phyloP scores from a whole-genome alignment of 2,329 filamentous ascomycete genomes.

The Shiraia bambusicola region DNA sequence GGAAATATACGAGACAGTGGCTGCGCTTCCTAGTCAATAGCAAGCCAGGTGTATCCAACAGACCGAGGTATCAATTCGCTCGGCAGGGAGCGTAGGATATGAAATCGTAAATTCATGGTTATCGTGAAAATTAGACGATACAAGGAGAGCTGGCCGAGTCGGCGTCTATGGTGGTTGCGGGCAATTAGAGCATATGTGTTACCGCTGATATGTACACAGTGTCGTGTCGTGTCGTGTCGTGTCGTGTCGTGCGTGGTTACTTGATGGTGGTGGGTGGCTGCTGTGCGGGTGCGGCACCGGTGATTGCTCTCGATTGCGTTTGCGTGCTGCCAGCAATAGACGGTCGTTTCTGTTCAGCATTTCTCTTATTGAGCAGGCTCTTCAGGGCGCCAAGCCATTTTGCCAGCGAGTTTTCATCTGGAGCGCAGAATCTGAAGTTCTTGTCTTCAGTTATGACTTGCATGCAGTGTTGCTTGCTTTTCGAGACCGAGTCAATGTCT shows the following conservation, averaged over 20 bases:
- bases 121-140: constrained; percentile 2
- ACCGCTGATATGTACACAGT: constrained; percentile 9
- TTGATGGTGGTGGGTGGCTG: constrained; percentile 11
- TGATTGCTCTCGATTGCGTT: constrained; percentile 6
- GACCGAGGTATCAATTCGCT: constrained; percentile 7
- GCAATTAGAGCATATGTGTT: constrained; percentile 1
- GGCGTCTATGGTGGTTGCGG: not conserved
- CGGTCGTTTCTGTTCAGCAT: constrained; percentile 44
- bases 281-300: constrained; percentile 4
- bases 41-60: constrained; percentile 3
- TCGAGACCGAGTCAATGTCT: constrained; percentile 85
- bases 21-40: constrained; percentile 5
- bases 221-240: too few relatives aligned
- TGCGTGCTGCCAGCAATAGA: constrained; percentile 15
- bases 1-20: constrained; percentile 1
- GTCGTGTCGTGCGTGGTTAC: constrained; percentile 1
- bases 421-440: constrained; percentile 57
- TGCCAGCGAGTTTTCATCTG: constrained; percentile 78
- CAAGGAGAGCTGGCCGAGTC: not conserved
- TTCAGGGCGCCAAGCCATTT: constrained; percentile 90
- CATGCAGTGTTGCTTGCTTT: constrained; percentile 81
- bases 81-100: not conserved
- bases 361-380: constrained; percentile 73
- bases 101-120: constrained; percentile 6
- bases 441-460: constrained; percentile 93